A percentile compares a stretch with the other conserved stretches of the same genome.
Evolutionary conservation across 2,329 filamentous ascomycete genomes (phyloP).

Genomic region (Ophiosphaerella herpotricha): DNA sequence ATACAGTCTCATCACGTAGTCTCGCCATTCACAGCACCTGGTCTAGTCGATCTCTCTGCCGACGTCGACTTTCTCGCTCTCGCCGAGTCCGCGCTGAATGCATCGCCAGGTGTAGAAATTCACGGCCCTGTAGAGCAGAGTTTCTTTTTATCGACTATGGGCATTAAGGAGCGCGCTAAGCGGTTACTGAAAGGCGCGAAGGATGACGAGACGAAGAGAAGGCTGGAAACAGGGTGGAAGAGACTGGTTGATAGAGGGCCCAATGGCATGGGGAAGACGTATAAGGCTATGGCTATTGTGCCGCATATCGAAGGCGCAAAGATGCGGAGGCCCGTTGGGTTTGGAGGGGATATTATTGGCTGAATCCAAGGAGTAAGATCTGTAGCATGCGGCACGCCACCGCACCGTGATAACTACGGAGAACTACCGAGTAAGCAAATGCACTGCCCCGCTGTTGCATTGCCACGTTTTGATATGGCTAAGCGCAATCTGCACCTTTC

Average conservation of each 20-base stretch:
- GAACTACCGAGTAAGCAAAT: too few species aligned
- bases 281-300: constrained; percentile 89
- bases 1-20: constrained; percentile 78
- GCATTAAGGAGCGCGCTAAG: constrained; percentile 61
- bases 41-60: constrained; percentile 83
- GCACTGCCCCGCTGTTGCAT: too few species aligned
- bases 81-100: constrained; percentile 77
- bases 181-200: constrained; percentile 40
- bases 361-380: background rate
- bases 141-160: constrained; percentile 78
- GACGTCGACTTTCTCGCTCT: constrained; percentile 93
- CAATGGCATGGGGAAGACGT: constrained; percentile 90
- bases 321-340: constrained; percentile 80
- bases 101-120: constrained; percentile 81
- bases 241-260: constrained; percentile 81
- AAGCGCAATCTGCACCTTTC: too few species aligned
- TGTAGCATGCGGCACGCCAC: too few species aligned
- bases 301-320: constrained; percentile 67
- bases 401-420: too few species aligned
- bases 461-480: too few species aligned
- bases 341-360: constrained; percentile 68
- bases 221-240: constrained; percentile 75
- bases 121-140: constrained; percentile 90
- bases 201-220: constrained; percentile 45
- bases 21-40: constrained; percentile 78